A percentile compares a stretch with the other conserved stretches of the same genome.
These are phyloP conservation scores for Trametopsis cervina DNA, from an alignment of 768 basidiomycete genomes.

Conservation along the genomic window DNA sequence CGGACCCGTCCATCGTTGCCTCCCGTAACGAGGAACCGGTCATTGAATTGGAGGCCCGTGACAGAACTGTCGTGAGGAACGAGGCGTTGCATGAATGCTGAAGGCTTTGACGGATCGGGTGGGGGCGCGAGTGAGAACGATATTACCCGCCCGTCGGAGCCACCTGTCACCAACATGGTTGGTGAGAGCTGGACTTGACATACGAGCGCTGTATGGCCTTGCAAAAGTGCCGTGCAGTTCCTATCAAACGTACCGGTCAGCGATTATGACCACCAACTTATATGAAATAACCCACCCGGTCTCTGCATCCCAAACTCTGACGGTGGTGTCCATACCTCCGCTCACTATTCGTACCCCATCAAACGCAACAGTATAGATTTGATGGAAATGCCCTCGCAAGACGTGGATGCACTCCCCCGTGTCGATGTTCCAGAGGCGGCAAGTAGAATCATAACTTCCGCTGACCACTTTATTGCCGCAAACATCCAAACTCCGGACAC, in stretches of 20 bases:
- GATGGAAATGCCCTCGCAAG: constrained; percentile 76
- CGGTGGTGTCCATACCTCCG: constrained; percentile 90
- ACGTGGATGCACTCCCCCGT: constrained; percentile 83
- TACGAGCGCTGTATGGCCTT: constrained; percentile 89
- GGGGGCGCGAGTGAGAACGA: constrained; percentile 48
- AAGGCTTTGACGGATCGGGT: constrained; percentile 26
- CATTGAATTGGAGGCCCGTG: constrained; percentile 83
- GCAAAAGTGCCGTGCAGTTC: constrained; percentile 74
- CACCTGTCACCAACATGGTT: constrained; percentile 69
- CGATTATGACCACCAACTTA: too few species aligned
- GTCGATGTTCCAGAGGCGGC: constrained; percentile 88
- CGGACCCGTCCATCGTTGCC: constrained; percentile 83
- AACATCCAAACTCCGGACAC: constrained; percentile 86
- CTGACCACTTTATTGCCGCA: constrained; percentile 80
- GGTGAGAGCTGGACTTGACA: constrained; percentile 82
- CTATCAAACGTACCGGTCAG: constrained; percentile 30
- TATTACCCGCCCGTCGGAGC: constrained; percentile 83
- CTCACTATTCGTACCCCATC: constrained; percentile 79
- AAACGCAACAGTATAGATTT: constrained; percentile 89
- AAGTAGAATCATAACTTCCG: constrained; percentile 89
- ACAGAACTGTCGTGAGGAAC: constrained; percentile 87
- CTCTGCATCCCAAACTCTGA: constrained; percentile 82
- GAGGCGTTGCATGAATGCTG: constrained; percentile 49
- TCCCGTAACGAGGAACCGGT: constrained; percentile 72
- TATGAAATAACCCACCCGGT: constrained; percentile 58